These are phyloP conservation scores for Penicillium sp. DNA, from an alignment of 2,329 filamentous ascomycete species.

Conservation along the genomic window DNA sequence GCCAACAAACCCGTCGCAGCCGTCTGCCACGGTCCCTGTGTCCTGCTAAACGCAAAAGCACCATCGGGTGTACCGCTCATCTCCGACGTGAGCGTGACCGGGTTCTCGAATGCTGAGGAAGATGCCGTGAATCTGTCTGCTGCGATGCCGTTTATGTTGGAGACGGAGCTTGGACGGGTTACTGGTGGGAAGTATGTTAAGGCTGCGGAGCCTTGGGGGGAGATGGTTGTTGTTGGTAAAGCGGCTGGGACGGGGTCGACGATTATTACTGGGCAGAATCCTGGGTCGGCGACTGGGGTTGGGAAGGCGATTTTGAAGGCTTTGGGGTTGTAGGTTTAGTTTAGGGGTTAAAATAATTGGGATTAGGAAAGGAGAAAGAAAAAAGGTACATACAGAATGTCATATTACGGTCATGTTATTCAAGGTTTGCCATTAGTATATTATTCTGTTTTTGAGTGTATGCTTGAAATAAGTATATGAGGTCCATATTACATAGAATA, in stretches of 20 bases:
- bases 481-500: not conserved
- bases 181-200: conserved; percentile 47
- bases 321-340: conserved; percentile 19
- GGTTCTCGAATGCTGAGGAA: conserved; percentile 51
- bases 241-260: conserved; percentile 28
- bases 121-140: conserved; percentile 40
- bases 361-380: too few relatives aligned
- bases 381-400: too few relatives aligned
- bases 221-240: conserved; percentile 43
- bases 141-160: conserved; percentile 49
- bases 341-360: not conserved
- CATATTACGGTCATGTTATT: not conserved
- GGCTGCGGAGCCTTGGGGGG: conserved; percentile 45
- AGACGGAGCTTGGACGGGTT: conserved; percentile 43
- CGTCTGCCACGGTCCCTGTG: conserved; percentile 50
- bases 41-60: conserved; percentile 45
- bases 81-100: conserved; percentile 43
- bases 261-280: conserved; percentile 52
- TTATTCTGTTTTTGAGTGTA: not conserved
- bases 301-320: conserved; percentile 45
- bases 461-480: not conserved
- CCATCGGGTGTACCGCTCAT: conserved; percentile 45
- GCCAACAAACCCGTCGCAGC: conserved; percentile 50
- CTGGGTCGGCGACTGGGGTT: conserved; percentile 43
- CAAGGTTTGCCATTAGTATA: not conserved